These are phyloP conservation scores for Curvularia eragrostidis DNA, from an alignment of 2,329 filamentous ascomycete genomes.

Conservation along the genomic window DNA sequence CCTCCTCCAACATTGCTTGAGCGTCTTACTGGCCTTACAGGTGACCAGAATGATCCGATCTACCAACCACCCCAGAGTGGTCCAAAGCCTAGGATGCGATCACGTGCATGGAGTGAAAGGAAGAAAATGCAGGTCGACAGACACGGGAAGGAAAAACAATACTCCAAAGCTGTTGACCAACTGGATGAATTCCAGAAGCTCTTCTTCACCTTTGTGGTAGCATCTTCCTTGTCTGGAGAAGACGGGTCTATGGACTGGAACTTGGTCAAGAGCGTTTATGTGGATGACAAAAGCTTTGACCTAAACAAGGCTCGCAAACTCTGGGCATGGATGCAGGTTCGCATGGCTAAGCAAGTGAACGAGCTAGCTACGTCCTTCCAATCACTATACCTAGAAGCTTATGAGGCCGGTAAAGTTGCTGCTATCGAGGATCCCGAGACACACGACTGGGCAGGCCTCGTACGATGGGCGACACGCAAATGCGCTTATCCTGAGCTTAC, in stretches of 20 bases:
- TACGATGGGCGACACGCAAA: slow-evolving; percentile 69
- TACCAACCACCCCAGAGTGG: slow-evolving; percentile 27
- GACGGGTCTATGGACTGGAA: slow-evolving; percentile 51
- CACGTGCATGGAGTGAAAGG: slow-evolving; percentile 23
- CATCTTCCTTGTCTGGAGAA: slow-evolving; percentile 46
- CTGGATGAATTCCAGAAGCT: slow-evolving; percentile 41
- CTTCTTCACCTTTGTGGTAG: slow-evolving; percentile 40
- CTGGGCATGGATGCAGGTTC: slow-evolving; percentile 48
- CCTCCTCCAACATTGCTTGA: slow-evolving; percentile 39
- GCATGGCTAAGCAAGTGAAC: slow-evolving; percentile 56
- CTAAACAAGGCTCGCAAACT: slow-evolving; percentile 44
- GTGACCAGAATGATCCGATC: slow-evolving; percentile 39
- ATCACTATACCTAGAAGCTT: slow-evolving; percentile 69
- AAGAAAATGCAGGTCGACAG: slow-evolving; percentile 21
- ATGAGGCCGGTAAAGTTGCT: slow-evolving; percentile 67
- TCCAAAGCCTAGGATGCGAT: slow-evolving; percentile 1
- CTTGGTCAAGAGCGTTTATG: slow-evolving; percentile 51
- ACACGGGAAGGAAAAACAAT: slow-evolving; percentile 25
- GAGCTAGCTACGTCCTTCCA: slow-evolving; percentile 70
- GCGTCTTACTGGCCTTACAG: slow-evolving; percentile 45
- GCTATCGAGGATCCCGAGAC: slow-evolving; percentile 65
- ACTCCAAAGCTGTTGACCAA: slow-evolving; percentile 26
- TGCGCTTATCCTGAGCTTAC: slow-evolving; percentile 37
- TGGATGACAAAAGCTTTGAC: slow-evolving; percentile 46
- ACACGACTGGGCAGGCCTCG: slow-evolving; percentile 72